Base-by-base conservation (phyloP, 495 filamentous ascomycete genomes). In the Daldinia vernicosa region DNA sequence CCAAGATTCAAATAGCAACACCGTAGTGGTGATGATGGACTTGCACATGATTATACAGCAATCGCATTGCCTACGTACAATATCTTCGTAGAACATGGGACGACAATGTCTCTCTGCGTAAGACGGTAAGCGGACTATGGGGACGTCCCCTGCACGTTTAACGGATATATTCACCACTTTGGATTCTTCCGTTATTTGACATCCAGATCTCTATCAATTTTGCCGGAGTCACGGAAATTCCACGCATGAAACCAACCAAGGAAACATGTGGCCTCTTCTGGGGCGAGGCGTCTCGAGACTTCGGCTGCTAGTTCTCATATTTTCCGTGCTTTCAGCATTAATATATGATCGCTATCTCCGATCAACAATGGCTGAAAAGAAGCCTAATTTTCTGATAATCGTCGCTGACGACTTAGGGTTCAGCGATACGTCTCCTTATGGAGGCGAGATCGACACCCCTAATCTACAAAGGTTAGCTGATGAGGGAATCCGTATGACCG, bases 331-430 rank as follows among this genome's bases (percentile, higher is more conserved):
- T 51, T 72, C 60, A 57, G 64, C 54, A 32, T 64, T 72, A 40
- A 27, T 68, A 40, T 66, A 50, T 27, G 56, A 69, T 51, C 40
- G 27, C 32, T 50, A 57, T 57, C 14, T 60, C 40, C 50, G 52
- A 55, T 63, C 60, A 17, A 70, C 40, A 6, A 74, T 69, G 70
- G 54, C 60, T 27, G 47, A 70, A 51, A 67, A 72, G 35, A 58
- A 71, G 53, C 65, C 66, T 1, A 89, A 88, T 70, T 86, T 90
- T 76, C 83, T 89, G 59, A 78, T 90, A 63, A 82, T 89, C 55
- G 84, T 88, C 52, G 87, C 85, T 60, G 87, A 90, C 74, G 87
- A 90, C 71, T 78, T 89, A n/a, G 85, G 88, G 59, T 90, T 87
- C 80, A 86, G 84, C 37, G 88, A 89, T 64, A 82, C 87, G 54